Evolutionary conservation across 1,139 yeast species (phyloP).

Genomic region (Taiozyma sp.): DNA sequence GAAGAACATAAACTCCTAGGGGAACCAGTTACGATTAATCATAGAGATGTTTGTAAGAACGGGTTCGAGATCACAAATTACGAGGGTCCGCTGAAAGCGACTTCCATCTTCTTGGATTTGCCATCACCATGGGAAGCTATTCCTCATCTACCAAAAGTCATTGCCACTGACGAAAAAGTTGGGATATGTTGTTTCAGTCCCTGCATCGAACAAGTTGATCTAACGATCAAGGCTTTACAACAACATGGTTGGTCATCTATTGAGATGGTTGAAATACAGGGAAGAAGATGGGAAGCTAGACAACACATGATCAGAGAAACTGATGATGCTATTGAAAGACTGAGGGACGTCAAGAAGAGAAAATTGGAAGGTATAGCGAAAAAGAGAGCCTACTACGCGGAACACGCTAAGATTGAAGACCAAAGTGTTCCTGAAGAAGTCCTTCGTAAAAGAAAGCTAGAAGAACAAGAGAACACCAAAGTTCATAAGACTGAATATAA

Average conservation of each 20-base stretch:
- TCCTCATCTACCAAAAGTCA: constrained; percentile 57
- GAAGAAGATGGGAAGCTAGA: constrained; percentile 86
- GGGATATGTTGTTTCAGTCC: constrained; percentile 94
- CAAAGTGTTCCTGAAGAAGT: constrained; percentile 12
- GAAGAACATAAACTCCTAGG: constrained; percentile 55
- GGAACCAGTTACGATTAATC: constrained; percentile 55
- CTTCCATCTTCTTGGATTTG: constrained; percentile 79
- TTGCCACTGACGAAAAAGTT: constrained; percentile 47
- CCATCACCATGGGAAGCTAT: constrained; percentile 99
- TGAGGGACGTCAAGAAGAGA: constrained; percentile 74
- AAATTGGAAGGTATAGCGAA: constrained; percentile 70
- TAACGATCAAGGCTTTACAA: constrained; percentile 71
- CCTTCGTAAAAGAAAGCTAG: constrained; percentile 22
- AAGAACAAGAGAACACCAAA: constrained; percentile 25
- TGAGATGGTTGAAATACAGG: constrained; percentile 90
- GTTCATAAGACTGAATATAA: constrained; percentile 58
- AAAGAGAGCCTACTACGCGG: constrained; percentile 35
- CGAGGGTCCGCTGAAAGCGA: constrained; percentile 43
- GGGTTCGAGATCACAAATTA: constrained; percentile 59
- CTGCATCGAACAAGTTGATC: constrained; percentile 93
- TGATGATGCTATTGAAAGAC: constrained; percentile 73
- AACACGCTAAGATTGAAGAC: constrained; percentile 20
- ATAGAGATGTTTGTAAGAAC: constrained; percentile 85
- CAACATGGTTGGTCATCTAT: constrained; percentile 80
- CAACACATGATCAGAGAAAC: constrained; percentile 80